Conservation (phyloP, 768 basidiomycete genomes). For the Tubosaeta sp. region DNA sequence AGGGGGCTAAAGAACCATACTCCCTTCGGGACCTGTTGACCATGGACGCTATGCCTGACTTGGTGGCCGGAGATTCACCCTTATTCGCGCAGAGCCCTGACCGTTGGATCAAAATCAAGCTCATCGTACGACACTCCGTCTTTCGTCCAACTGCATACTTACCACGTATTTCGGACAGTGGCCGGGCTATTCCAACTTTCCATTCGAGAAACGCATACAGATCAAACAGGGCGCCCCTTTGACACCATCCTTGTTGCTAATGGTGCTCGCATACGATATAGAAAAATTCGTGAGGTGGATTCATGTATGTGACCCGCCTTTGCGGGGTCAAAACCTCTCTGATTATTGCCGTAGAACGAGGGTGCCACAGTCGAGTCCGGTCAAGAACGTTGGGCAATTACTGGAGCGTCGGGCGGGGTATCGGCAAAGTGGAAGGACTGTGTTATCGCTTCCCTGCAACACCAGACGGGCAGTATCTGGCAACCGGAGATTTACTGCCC, state of each 20-base stretch:
- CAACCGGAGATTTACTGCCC: constrained; percentile 39
- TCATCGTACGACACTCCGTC: constrained; percentile 27
- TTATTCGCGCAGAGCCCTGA: constrained; percentile 20
- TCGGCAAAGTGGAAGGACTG: constrained; percentile 29
- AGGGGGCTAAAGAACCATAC: constrained; percentile 25
- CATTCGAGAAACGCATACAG: constrained; percentile 35
- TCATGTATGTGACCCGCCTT: constrained; percentile 23
- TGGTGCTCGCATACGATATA: constrained; percentile 29
- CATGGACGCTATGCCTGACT: constrained; percentile 22
- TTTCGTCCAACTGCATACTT: neutral
- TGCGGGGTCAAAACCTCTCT: neutral
- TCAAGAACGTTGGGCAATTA: constrained; percentile 37
- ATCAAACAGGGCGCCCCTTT: constrained; percentile 31
- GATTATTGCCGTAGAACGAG: constrained; percentile 20
- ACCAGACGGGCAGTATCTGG: constrained; percentile 41
- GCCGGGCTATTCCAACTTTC: constrained; percentile 43
- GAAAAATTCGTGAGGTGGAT: constrained; percentile 29
- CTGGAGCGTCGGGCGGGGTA: constrained; percentile 9
- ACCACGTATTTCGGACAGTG: constrained; percentile 30
- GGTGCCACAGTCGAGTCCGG: constrained; percentile 31
- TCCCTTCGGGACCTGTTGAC: constrained; percentile 20
- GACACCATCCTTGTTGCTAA: constrained; percentile 30
- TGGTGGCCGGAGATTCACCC: constrained; percentile 17
- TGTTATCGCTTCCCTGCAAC: constrained; percentile 37
- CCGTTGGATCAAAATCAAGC: constrained; percentile 32